phyloP scores from a whole-genome alignment of 2,329 filamentous ascomycete genomes.

The Trichoderma atroviride region DNA sequence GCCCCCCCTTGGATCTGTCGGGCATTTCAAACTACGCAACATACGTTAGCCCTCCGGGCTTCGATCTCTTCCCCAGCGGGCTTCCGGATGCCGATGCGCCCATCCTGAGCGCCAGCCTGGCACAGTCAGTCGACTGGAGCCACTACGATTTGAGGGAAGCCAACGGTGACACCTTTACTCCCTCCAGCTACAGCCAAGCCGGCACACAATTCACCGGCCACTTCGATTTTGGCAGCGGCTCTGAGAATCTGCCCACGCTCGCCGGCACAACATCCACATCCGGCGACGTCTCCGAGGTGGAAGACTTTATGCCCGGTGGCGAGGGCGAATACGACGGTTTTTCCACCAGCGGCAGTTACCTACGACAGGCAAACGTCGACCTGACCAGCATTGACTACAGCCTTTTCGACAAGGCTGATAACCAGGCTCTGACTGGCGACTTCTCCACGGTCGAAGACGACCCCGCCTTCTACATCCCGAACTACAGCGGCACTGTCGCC shows the following conservation, averaged over 20 bases:
- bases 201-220: conserved; percentile 52
- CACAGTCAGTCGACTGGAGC: conserved; percentile 53
- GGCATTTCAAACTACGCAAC: conserved; percentile 52
- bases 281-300: conserved; percentile 68
- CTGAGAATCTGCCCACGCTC: conserved; percentile 58
- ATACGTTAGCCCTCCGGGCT: conserved; percentile 50
- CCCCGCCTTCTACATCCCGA: conserved; percentile 52
- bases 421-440: conserved; percentile 45
- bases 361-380: conserved; percentile 50
- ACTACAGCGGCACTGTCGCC: conserved; percentile 46
- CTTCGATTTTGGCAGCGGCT: conserved; percentile 55
- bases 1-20: conserved; percentile 61
- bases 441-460: conserved; percentile 57
- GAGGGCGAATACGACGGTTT: conserved; percentile 53
- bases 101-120: conserved; percentile 64
- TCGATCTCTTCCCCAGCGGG: conserved; percentile 54
- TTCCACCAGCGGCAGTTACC: conserved; percentile 50
- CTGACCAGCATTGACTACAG: conserved; percentile 57
- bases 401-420: conserved; percentile 56
- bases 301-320: conserved; percentile 57
- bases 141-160: conserved; percentile 52
- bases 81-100: conserved; percentile 57
- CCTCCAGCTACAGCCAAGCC: conserved; percentile 59
- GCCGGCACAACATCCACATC: conserved; percentile 64
- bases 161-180: conserved; percentile 52